A percentile compares a stretch with the other conserved stretches of the same genome.
These are phyloP conservation scores for Paracoccidioides lutzii DNA, from an alignment of 2,329 filamentous ascomycete species.

Conservation along the genomic window DNA sequence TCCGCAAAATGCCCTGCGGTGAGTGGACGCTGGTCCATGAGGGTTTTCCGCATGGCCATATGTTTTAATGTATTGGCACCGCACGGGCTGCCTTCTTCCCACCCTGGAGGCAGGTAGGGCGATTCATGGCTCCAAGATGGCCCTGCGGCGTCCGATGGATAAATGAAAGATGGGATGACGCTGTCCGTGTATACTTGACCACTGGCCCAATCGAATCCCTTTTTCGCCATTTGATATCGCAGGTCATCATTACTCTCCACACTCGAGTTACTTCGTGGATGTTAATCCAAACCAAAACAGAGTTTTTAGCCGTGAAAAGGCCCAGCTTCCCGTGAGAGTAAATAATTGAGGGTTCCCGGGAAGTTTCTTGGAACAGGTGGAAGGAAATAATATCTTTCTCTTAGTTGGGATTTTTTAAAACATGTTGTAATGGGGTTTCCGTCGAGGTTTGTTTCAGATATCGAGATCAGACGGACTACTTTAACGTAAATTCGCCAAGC, in stretches of 20 bases:
- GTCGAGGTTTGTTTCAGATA: not conserved
- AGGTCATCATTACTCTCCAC: not conserved
- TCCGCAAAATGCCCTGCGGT: slow-evolving; percentile 22
- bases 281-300: not conserved
- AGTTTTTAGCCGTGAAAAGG: not conserved
- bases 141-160: slow-evolving; percentile 12
- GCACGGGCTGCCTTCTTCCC: slow-evolving; percentile 13
- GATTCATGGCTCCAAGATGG: slow-evolving; percentile 28
- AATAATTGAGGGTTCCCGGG: no score
- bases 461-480: not conserved
- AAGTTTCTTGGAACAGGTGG: not conserved
- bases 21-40: slow-evolving; percentile 28
- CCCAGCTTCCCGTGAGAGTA: not conserved
- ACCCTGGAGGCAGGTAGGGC: slow-evolving; percentile 21
- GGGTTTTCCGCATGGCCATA: slow-evolving; percentile 19
- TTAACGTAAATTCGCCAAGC: not conserved
- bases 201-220: slow-evolving; percentile 10
- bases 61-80: slow-evolving; percentile 26
- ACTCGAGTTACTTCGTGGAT: not conserved
- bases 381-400: not conserved
- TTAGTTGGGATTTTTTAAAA: not conserved
- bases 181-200: slow-evolving; percentile 12
- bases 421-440: not conserved
- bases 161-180: slow-evolving; percentile 5
- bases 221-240: slow-evolving; percentile 3